Evolutionary conservation across 2,329 filamentous ascomycete species (phyloP).

Genomic region (Trichoderma aggressivum): DNA sequence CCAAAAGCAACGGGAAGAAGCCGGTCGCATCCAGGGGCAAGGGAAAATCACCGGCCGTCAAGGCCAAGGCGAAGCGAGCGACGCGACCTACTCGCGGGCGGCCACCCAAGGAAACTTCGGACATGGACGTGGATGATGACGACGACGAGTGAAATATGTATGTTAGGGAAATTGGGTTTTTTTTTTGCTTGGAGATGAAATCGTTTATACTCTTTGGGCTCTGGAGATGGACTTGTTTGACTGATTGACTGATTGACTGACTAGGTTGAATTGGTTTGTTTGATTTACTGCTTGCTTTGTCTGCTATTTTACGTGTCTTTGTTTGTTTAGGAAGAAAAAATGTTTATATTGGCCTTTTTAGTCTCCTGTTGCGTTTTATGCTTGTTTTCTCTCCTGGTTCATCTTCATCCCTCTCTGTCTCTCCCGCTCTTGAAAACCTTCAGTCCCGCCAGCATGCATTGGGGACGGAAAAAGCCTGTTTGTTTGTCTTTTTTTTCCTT

Average conservation of each 20-base stretch:
- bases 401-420: not conserved
- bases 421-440: not conserved
- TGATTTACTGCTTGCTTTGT: not conserved
- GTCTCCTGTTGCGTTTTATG: not conserved
- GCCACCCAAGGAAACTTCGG: conserved; percentile 28
- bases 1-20: conserved; percentile 29
- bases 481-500: not conserved
- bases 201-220: not conserved
- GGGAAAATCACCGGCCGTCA: conserved; percentile 24
- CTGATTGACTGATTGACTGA: not conserved
- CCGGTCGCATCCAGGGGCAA: conserved; percentile 24
- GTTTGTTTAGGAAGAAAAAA: not conserved
- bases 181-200: conserved; percentile 12
- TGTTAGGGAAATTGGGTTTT: conserved; percentile 2
- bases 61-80: conserved; percentile 26
- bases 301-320: not conserved
- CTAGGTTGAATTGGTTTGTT: not conserved
- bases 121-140: conserved; percentile 38
- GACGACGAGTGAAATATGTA: conserved; percentile 21
- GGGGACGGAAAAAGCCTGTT: not conserved
- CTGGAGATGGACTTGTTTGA: not conserved
- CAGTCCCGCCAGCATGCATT: not conserved
- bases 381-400: not conserved
- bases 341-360: not conserved
- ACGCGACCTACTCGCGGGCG: conserved; percentile 27